Evolutionary conservation across 352 stramenopile genomes (phyloP).

Genomic region (Lagenidium giganteum): DNA sequence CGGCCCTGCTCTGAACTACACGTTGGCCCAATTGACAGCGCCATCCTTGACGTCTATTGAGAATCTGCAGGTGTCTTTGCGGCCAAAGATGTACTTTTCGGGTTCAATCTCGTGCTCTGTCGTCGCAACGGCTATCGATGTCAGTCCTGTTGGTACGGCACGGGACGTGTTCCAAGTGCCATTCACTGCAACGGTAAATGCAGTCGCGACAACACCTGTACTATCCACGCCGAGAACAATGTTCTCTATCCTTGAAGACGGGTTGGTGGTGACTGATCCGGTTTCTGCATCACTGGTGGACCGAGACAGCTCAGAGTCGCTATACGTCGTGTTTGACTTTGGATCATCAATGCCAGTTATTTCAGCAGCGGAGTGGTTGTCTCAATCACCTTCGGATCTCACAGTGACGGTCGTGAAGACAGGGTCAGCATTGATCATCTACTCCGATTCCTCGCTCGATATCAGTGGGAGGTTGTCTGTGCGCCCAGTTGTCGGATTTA

Average conservation of each 20-base stretch:
- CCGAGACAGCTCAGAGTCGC: slow-evolving; percentile 10
- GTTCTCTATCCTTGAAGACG: slow-evolving; percentile 8
- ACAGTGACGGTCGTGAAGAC: too few species aligned
- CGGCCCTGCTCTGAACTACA: too few species aligned
- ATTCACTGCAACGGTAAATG: background rate
- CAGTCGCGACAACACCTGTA: slow-evolving; percentile 9
- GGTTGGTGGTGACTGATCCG: slow-evolving; percentile 3
- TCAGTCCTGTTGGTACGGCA: background rate
- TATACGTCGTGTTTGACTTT: slow-evolving; percentile 1
- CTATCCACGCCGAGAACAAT: background rate
- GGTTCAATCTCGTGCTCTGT: too few species aligned
- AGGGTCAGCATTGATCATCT: too few species aligned
- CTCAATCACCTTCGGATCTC: too few species aligned
- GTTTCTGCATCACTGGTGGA: slow-evolving; percentile 12
- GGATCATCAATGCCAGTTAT: too few species aligned
- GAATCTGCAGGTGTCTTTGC: too few species aligned
- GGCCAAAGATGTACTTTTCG: too few species aligned
- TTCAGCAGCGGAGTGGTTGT: too few species aligned
- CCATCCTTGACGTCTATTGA: too few species aligned
- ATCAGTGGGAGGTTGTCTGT: slow-evolving; percentile 5
- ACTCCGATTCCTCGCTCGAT: too few species aligned
- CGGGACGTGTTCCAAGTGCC: slow-evolving; percentile 2
- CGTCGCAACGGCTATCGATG: slow-evolving; percentile 1
- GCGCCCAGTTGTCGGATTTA: slow-evolving; percentile 9
- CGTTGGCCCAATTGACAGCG: too few species aligned